Evolutionary conservation across 2,329 filamentous ascomycete genomes (phyloP).

Genomic region (Colletotrichum chlorophyti): DNA sequence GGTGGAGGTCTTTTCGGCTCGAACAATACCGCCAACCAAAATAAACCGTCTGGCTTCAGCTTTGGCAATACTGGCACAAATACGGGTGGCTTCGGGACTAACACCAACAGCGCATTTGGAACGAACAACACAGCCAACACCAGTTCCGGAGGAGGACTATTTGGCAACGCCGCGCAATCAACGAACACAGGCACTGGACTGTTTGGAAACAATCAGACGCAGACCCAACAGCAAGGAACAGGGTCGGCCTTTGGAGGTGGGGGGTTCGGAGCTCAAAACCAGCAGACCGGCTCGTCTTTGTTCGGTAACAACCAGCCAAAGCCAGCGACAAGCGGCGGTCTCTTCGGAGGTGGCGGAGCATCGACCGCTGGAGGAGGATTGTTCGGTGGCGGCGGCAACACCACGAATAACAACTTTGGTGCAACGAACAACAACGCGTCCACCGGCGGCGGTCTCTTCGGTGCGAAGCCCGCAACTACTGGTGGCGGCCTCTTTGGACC

Average conservation of each 20-base stretch:
- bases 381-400: slow-evolving; percentile 47
- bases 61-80: slow-evolving; percentile 49
- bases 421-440: slow-evolving; percentile 50
- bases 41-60: slow-evolving; percentile 47
- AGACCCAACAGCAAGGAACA: slow-evolving; percentile 30
- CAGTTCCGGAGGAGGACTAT: slow-evolving; percentile 45
- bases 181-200: slow-evolving; percentile 44
- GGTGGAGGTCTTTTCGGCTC: slow-evolving; percentile 28
- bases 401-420: slow-evolving; percentile 45
- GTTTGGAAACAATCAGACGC: slow-evolving; percentile 42
- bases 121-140: slow-evolving; percentile 38
- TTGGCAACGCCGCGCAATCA: slow-evolving; percentile 47
- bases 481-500: slow-evolving; percentile 55
- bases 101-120: slow-evolving; percentile 48
- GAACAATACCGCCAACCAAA: slow-evolving; percentile 37
- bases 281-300: slow-evolving; percentile 34
- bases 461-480: slow-evolving; percentile 46
- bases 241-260: slow-evolving; percentile 36
- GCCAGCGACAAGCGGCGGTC: slow-evolving; percentile 27
- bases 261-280: slow-evolving; percentile 33
- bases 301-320: slow-evolving; percentile 34
- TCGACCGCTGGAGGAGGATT: slow-evolving; percentile 45
- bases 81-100: slow-evolving; percentile 36
- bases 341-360: slow-evolving; percentile 31
- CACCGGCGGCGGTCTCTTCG: slow-evolving; percentile 47